Evolutionary conservation across 805 yeast species (phyloP).

Genomic region (Barnettozyma californica): DNA sequence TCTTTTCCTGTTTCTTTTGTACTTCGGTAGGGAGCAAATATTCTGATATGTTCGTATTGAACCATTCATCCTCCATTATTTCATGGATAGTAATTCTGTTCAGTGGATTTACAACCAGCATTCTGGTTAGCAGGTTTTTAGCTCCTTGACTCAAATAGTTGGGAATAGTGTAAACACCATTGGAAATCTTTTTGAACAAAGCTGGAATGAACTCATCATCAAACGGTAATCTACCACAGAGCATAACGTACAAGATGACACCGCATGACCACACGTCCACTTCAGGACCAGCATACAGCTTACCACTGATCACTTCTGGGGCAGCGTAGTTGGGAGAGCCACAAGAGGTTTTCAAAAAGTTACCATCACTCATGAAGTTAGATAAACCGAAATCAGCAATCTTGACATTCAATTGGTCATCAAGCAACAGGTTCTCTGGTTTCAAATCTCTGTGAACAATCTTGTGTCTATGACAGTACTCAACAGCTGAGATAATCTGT

Average conservation of each 20-base stretch:
- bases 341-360: conserved; percentile 88
- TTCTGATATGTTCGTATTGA: conserved; percentile 71
- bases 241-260: conserved; percentile 90
- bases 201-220: conserved; percentile 97
- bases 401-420: conserved; percentile 86
- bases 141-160: conserved; percentile 84
- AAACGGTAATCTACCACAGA: conserved; percentile 91
- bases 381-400: conserved; percentile 95
- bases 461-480: conserved; percentile 93
- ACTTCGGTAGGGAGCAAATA: conserved; percentile 56
- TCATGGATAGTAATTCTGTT: conserved; percentile 90
- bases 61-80: conserved; percentile 94
- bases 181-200: conserved; percentile 83
- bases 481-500: conserved; percentile 94
- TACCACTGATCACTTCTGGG: conserved; percentile 93
- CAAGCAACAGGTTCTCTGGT: conserved; percentile 87
- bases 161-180: conserved; percentile 90
- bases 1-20: conserved; percentile 32
- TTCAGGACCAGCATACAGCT: conserved; percentile 95
- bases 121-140: conserved; percentile 70
- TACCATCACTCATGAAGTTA: conserved; percentile 96
- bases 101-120: conserved; percentile 92
- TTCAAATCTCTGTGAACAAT: conserved; percentile 95
- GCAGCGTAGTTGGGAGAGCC: conserved; percentile 98
- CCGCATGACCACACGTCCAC: conserved; percentile 99